Evolutionary conservation across 73 alveolate genomes (phyloP), one percentile per base, ranked within the genome.

Genomic region (Paramecium sexaurelia): DNA sequence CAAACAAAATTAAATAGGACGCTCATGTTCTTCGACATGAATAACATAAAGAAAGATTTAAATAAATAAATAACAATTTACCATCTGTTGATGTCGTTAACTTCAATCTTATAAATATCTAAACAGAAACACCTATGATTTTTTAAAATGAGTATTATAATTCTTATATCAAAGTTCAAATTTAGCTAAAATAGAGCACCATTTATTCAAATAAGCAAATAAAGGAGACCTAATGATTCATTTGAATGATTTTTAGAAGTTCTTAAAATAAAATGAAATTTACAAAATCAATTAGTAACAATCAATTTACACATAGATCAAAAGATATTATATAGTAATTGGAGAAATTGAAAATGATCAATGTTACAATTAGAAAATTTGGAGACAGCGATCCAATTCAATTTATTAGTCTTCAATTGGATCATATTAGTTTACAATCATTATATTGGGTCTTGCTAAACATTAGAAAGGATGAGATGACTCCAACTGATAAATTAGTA

Each of bases 401-500:
- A 20, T 78, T 78, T 43, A 20, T 78, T 43, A 78, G 90, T 24
- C 55, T 78, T 32, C 90, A 78, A 24, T 43, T 78, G 41, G 71
- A 37, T 40, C 43, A 78, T 10, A 22, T 78, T 29, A 78, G 75
- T 41, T 40, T 78, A 39, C 24, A 78, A 78, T 37, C 90, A 22
- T 22, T 78, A 22, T 78, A 78, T 40, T 95, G 98, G 98, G 92
- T 95, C 27, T 92, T 95, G 19, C 51, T 57, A 51, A 73, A 92
- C 9, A 85, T 95, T 10, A 61, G 94, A 33, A 92, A 85, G 10
- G 98, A 95, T 61, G 97, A 94, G 66, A 94, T 95, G 97, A 78
- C 95, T 32, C 98, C 98, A 10, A 95, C 88, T 35, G 98, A 95
- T 85, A 92, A 93, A 61, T 95, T 95, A 40, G 94, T 95, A 5